Conservation (phyloP, 2,329 filamentous ascomycete species). For the Lasiodiplodia hormozganensis region DNA sequence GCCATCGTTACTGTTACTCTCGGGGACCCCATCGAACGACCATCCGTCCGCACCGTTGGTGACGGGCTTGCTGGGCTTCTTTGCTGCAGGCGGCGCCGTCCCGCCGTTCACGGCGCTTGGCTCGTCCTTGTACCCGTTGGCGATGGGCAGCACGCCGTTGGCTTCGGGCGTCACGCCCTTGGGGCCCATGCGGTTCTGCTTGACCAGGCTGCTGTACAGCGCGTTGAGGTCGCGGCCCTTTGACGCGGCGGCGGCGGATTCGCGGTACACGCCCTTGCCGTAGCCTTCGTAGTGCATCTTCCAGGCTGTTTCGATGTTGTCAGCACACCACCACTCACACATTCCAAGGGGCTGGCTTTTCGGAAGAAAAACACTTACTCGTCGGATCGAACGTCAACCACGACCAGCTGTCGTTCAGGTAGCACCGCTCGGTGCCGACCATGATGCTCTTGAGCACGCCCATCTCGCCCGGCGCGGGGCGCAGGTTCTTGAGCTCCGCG, state of each 20-base stretch:
- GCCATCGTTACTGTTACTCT: neutral
- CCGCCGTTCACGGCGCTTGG: neutral
- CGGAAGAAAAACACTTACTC: conserved; percentile 46
- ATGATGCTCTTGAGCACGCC: conserved; percentile 55
- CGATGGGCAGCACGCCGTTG: neutral
- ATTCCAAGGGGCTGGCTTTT: too few relatives aligned
- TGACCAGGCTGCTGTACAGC: neutral
- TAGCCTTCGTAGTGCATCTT: conserved; percentile 28
- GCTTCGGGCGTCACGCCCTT: neutral
- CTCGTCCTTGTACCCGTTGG: neutral
- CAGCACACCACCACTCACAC: too few relatives aligned
- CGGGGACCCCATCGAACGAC: neutral
- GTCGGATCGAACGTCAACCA: conserved; percentile 54
- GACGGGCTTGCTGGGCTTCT: neutral
- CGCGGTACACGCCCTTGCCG: conserved; percentile 24
- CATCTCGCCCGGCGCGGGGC: conserved; percentile 56
- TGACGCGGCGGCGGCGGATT: neutral
- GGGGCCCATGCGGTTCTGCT: neutral
- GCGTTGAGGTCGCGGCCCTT: conserved; percentile 10
- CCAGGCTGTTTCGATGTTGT: conserved; percentile 11
- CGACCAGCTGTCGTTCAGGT: conserved; percentile 59
- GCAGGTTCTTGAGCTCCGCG: conserved; percentile 54
- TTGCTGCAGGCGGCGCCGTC: neutral
- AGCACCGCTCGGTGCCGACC: conserved; percentile 46
- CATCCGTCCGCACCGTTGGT: neutral